phyloP scores from a whole-genome alignment of 805 yeast genomes.

The Diddensiella caesifluorescens region DNA sequence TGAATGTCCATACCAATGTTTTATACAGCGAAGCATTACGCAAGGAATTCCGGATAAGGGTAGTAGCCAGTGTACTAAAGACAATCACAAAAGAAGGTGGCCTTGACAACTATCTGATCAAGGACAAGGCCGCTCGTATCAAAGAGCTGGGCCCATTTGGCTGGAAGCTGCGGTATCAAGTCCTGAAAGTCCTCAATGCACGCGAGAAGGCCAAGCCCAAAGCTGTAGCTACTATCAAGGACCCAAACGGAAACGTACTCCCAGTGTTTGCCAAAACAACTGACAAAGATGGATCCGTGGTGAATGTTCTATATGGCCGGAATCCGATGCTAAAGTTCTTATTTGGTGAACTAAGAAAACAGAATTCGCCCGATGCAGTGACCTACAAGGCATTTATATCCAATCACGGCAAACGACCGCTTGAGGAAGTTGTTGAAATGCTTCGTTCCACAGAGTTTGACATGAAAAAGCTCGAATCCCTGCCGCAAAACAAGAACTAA shows the following conservation, averaged over 20 bases:
- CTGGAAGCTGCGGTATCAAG: slow-evolving; percentile 80
- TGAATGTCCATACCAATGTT: slow-evolving; percentile 69
- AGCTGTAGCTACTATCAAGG: slow-evolving; percentile 33
- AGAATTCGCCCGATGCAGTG: slow-evolving; percentile 41
- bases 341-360: slow-evolving; percentile 30
- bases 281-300: slow-evolving; percentile 38
- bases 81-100: slow-evolving; percentile 95
- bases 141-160: slow-evolving; percentile 92
- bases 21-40: slow-evolving; percentile 82
- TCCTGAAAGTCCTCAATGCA: slow-evolving; percentile 45
- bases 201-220: slow-evolving; percentile 38
- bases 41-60: slow-evolving; percentile 49
- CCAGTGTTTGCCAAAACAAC: slow-evolving; percentile 48
- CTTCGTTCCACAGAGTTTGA: slow-evolving; percentile 42
- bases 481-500: too few species aligned
- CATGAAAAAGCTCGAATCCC: slow-evolving; percentile 18
- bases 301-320: slow-evolving; percentile 56
- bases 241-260: slow-evolving; percentile 23
- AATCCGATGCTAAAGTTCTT: slow-evolving; percentile 48
- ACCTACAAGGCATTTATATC: slow-evolving; percentile 45
- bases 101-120: slow-evolving; percentile 77
- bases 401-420: slow-evolving; percentile 40
- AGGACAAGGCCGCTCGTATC: slow-evolving; percentile 82
- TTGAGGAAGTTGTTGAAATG: slow-evolving; percentile 45
- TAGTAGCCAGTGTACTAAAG: slow-evolving; percentile 75